phyloP scores from a whole-genome alignment of 805 yeast genomes.

The Yarrowia bubula region DNA sequence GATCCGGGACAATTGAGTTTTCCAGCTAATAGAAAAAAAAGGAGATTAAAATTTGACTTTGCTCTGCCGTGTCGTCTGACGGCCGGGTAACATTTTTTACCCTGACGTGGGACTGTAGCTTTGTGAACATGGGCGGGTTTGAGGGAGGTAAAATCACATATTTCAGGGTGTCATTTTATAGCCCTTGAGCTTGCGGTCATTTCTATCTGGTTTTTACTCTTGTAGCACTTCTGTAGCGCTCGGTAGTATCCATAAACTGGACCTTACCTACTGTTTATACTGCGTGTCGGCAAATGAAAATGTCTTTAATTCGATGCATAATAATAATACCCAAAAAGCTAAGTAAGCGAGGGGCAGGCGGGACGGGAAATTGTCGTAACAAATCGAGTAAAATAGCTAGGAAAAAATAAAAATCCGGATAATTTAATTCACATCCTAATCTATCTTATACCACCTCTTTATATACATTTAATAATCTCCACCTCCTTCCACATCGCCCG shows the following conservation, averaged over 20 bases:
- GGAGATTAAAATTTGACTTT: slow-evolving; percentile 11
- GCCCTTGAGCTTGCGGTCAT: not conserved
- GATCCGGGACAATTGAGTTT: slow-evolving; percentile 13
- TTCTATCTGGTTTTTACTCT: not conserved
- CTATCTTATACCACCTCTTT: not conserved
- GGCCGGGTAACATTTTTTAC: slow-evolving; percentile 5
- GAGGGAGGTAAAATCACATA: too few relatives aligned
- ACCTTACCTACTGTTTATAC: not conserved
- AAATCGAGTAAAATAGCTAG: not conserved
- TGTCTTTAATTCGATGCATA: slow-evolving; percentile 18
- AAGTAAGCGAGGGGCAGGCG: not conserved
- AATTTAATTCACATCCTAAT: not conserved
- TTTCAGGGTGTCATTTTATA: not conserved
- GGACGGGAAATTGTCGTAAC: not conserved
- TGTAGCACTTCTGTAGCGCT: not conserved
- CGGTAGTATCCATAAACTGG: too few relatives aligned
- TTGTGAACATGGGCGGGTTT: not conserved
- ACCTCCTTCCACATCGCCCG: not conserved
- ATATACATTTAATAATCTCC: not conserved
- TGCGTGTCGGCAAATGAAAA: slow-evolving; percentile 19
- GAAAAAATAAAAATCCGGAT: not conserved
- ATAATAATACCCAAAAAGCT: not conserved
- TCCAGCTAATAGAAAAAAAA: not conserved
- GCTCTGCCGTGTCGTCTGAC: slow-evolving; percentile 1
- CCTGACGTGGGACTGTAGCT: not conserved